These are phyloP conservation scores for Colletotrichum horii DNA, from an alignment of 2,329 filamentous ascomycete genomes.

Conservation along the genomic window DNA sequence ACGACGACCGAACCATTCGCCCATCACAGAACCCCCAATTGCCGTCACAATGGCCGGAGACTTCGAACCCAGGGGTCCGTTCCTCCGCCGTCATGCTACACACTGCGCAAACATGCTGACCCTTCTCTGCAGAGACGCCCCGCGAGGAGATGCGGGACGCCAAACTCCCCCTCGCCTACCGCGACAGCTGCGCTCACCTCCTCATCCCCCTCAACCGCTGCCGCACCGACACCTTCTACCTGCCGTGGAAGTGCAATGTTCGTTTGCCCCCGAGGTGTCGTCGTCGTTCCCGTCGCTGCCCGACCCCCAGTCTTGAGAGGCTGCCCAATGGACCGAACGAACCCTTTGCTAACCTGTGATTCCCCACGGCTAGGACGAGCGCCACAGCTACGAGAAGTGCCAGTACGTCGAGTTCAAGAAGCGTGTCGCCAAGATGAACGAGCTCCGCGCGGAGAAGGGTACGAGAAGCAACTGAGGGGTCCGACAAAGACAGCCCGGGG, in stretches of 20 bases:
- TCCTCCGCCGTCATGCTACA: background rate
- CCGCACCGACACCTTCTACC: conserved; percentile 88
- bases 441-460: conserved; percentile 84
- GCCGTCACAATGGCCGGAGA: conserved; percentile 22
- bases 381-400: conserved; percentile 99
- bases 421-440: conserved; percentile 98
- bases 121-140: conserved; percentile 55
- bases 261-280: conserved; percentile 33
- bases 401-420: conserved; percentile 99
- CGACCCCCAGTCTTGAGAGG: background rate
- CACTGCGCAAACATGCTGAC: background rate
- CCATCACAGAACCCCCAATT: conserved; percentile 15
- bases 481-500: background rate
- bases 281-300: background rate
- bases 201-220: conserved; percentile 96
- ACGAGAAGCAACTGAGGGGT: conserved; percentile 78
- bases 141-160: conserved; percentile 94
- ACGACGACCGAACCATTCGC: conserved; percentile 10
- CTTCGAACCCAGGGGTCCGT: conserved; percentile 20
- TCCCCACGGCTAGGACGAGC: conserved; percentile 72
- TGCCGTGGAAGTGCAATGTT: conserved; percentile 98
- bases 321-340: background rate
- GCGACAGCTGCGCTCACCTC: conserved; percentile 94
- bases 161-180: conserved; percentile 85
- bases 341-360: conserved; percentile 2